These are phyloP conservation scores for Suhomyces panamericanus DNA, from an alignment of 1,139 yeast genomes.

Conservation along the genomic window DNA sequence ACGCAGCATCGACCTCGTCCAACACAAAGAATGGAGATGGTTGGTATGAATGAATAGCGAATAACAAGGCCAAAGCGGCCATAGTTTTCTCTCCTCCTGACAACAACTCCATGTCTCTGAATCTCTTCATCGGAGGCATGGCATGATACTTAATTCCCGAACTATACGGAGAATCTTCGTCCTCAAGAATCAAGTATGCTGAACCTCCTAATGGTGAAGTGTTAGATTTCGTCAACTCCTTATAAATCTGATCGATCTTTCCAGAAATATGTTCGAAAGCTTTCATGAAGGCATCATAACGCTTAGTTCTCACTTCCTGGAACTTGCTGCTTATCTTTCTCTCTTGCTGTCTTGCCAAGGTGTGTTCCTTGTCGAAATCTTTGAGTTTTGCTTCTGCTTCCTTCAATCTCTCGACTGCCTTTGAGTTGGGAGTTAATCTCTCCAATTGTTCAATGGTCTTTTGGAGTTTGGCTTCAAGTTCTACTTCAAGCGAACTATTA, in stretches of 20 bases:
- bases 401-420: constrained; percentile 73
- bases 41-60: constrained; percentile 86
- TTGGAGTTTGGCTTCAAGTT: constrained; percentile 42
- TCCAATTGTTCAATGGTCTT: constrained; percentile 50
- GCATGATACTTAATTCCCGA: constrained; percentile 89
- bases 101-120: constrained; percentile 86
- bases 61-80: constrained; percentile 89
- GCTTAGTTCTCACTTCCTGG: constrained; percentile 55
- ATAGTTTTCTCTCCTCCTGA: constrained; percentile 98
- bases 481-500: constrained; percentile 43
- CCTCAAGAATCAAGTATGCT: constrained; percentile 83
- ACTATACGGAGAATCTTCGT: constrained; percentile 84
- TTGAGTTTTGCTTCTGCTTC: constrained; percentile 66
- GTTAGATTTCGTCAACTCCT: constrained; percentile 73
- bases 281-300: constrained; percentile 62
- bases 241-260: constrained; percentile 76
- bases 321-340: constrained; percentile 56
- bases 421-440: constrained; percentile 71
- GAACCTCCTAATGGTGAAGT: constrained; percentile 86
- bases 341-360: constrained; percentile 62
- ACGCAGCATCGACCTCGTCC: constrained; percentile 97
- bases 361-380: constrained; percentile 66
- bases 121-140: constrained; percentile 95
- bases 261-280: constrained; percentile 78
- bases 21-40: constrained; percentile 96